Evolutionary conservation across 495 filamentous ascomycete species (phyloP), one percentile per base, ranked within the genome.

Genomic region (Chaetomium fimeti): DNA sequence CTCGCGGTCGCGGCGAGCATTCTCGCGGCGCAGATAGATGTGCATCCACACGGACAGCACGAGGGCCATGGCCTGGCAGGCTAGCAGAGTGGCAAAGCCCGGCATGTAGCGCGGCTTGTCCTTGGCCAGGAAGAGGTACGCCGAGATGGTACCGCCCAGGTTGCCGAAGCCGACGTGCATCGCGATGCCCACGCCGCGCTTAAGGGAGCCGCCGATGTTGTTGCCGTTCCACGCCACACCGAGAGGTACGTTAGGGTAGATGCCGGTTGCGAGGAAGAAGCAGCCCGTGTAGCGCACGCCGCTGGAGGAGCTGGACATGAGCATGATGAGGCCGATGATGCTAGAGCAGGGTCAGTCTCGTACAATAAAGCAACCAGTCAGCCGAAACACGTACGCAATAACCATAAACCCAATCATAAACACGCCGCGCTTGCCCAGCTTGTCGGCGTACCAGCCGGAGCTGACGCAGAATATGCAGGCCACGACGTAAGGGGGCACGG

Each of bases 161-260:
- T 91, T 91, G 56, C 89, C 90, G 67, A 93, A 90, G 24, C 84
- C 86, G 55, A 93, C 88, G 72, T 93, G 90, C 81, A 91, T 84
- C n/a, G 90, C 90, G 62, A 91, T 91, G 47, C 89, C 89, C 47
- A 89, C 88, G 60, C 84, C 86, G 28, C 90, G 85, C 74, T 92
- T 93, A 13, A 89, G 89, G 61, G 90, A 89, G 1, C 90, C 90
- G 25, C 88, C 88, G 53, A 91, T 89, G 71, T 92, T 92, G 76
- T 90, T 90, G 15, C 89, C 89, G 53, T 91, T 90, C 90, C 89
- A 93, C 0, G 87, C 88, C 12, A 93, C 79, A 56, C 89, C 86
- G 62, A 89, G 85, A 3, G 89, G 89, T 6, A 89, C 85, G 43
- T 85, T 82, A 13, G 90, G 89, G 72, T 92, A 93, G 73, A 93